Evolutionary conservation across 2,329 filamentous ascomycete genomes (phyloP), one percentile per base, ranked within the genome.

Genomic region (Penicillium sp.): DNA sequence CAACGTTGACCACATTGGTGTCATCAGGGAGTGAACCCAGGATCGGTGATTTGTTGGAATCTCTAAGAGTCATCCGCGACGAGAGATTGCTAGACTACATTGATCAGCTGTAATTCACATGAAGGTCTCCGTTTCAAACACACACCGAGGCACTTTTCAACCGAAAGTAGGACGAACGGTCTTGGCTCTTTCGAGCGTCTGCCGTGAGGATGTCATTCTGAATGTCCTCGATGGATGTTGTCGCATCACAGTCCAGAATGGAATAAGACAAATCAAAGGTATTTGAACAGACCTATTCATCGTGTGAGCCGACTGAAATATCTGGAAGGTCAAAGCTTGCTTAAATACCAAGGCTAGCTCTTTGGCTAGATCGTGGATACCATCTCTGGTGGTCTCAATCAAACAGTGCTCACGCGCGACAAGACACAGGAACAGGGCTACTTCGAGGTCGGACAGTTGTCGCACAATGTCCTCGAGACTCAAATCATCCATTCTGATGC

Each of bases 351-450:
- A 72, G 52, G 80, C 78, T 18, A 95, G 73, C 67, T 95, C 89
- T 42, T 81, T 77, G 35, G 84, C 77, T n/a, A 95, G 74, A 54
- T 83, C 78, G 65, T 86, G 77, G 46, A 91, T 70, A 42, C 74
- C 71, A 28, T 79, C 72, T 4, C 72, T 66, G 2, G 83, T 79
- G 13, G 87, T 86, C 68, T 89, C 85, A 62, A 97, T 82, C 58
- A 97, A 82, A 71, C 89, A 95, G 68, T 97, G 90, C 67, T 95
- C 87, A 55, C 84, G 79, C 49, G 84, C 82, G 52, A 89, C 77
- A 42, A 97, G 79, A 63, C 86, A 90, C 41, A 96, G 79, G 32
- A 97, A 77, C 11, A 86, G 73, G 20, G 91, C 93, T 49, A 97
- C 80, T 70, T 96, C 90, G 32, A 96, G 77, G 71, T 96, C 90